Percentiles rank a stretch among this genome's conserved stretches.
Conservation (phyloP, 805 yeast genomes). For the Saturnispora saitoi region DNA sequence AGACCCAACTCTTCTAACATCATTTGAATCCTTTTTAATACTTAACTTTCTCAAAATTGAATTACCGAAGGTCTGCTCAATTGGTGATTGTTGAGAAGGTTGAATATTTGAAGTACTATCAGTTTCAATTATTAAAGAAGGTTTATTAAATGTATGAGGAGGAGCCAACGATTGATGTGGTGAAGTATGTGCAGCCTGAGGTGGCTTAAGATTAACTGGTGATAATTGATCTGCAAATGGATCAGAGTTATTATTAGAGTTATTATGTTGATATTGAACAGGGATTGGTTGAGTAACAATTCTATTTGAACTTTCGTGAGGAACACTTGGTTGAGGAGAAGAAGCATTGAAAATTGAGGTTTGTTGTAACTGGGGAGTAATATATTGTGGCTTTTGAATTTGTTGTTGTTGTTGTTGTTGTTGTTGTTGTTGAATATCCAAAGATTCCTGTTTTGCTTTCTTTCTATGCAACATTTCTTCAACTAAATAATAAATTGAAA, state of each 20-base stretch:
- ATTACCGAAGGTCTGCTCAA: slow-evolving; percentile 17
- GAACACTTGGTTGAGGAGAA: slow-evolving; percentile 11
- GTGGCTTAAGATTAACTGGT: slow-evolving; percentile 17
- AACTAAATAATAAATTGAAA: slow-evolving; percentile 80
- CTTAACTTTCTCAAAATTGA: slow-evolving; percentile 29
- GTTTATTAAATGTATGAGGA: slow-evolving; percentile 15
- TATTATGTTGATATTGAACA: slow-evolving; percentile 14
- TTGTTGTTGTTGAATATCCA: slow-evolving; percentile 17
- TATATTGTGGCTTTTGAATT: neutral
- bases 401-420: neutral
- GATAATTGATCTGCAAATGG: slow-evolving; percentile 15
- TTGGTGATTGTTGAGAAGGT: slow-evolving; percentile 14
- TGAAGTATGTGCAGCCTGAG: slow-evolving; percentile 36
- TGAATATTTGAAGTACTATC: slow-evolving; percentile 13
- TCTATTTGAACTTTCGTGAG: slow-evolving; percentile 15
- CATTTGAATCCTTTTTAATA: slow-evolving; percentile 20
- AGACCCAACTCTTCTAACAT: slow-evolving; percentile 52
- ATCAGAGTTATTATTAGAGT: slow-evolving; percentile 4
- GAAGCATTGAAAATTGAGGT: slow-evolving; percentile 12
- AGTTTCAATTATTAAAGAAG: slow-evolving; percentile 11
- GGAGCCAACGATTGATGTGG: slow-evolving; percentile 24
- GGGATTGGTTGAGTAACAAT: slow-evolving; percentile 23
- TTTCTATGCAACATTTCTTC: slow-evolving; percentile 75
- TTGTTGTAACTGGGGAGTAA: slow-evolving; percentile 12
- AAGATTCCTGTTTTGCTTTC: slow-evolving; percentile 44